These are phyloP conservation scores for Triticum timopheevii DNA, from an alignment of 176 grass and related monocot species.

Conservation along the genomic window DNA sequence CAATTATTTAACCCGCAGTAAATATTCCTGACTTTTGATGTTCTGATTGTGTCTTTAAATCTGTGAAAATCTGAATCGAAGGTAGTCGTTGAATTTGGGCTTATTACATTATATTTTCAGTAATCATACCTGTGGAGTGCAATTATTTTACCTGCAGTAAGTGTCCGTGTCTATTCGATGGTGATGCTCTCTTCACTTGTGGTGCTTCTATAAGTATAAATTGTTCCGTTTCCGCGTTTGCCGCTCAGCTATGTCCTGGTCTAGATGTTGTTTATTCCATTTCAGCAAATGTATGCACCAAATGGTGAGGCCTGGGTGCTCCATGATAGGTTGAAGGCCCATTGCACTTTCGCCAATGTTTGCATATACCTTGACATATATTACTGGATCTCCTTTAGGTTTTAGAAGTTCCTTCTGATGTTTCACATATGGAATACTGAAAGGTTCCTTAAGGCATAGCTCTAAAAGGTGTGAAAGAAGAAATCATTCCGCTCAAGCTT, in stretches of 20 bases:
- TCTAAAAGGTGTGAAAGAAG: background rate
- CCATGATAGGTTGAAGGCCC: background rate
- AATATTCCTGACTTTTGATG: constrained; percentile 30
- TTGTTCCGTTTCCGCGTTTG: background rate
- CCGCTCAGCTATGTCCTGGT: background rate
- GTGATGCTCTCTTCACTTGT: background rate
- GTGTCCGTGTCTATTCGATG: background rate
- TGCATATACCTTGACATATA: background rate
- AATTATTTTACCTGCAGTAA: background rate
- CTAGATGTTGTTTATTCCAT: constrained; percentile 28
- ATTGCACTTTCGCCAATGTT: background rate
- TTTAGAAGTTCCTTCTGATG: background rate
- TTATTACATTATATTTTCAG: background rate
- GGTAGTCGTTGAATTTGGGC: constrained; percentile 34
- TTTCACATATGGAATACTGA: background rate
- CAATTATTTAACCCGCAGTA: background rate
- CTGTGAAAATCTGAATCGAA: constrained; percentile 65
- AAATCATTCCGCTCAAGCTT: background rate
- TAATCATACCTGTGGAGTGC: background rate
- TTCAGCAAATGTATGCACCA: background rate
- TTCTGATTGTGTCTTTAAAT: constrained; percentile 83
- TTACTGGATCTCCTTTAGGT: background rate
- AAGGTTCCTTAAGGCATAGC: background rate
- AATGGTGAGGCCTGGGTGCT: background rate
- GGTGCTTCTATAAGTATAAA: background rate